Percentiles rank a stretch among this genome's conserved stretches.
Evolutionary conservation across 129 eudicot species (phyloP).

Genomic region (Artemisia tridentata): DNA sequence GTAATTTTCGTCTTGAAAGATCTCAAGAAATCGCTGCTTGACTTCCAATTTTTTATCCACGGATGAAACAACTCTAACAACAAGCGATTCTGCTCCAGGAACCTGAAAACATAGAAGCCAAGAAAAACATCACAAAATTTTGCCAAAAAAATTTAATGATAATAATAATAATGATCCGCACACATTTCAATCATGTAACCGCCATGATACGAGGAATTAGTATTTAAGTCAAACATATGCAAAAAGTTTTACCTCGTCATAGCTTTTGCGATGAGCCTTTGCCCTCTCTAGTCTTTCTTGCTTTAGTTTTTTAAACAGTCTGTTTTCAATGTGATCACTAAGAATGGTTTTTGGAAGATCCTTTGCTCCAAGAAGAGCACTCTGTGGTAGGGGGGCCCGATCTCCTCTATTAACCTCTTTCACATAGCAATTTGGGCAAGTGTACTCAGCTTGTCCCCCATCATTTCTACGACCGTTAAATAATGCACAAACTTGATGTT

Average conservation of each 20-base stretch:
- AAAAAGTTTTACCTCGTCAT: constrained; percentile 62
- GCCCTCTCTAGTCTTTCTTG: constrained; percentile 88
- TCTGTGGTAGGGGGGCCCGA: constrained; percentile 88
- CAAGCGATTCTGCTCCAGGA: constrained; percentile 96
- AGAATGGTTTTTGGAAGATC: constrained; percentile 89
- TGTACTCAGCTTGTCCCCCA: constrained; percentile 95
- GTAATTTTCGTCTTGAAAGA: constrained; percentile 85
- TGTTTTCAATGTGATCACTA: constrained; percentile 85
- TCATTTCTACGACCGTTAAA: constrained; percentile 94
- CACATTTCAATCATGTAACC: background rate
- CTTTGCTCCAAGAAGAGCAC: constrained; percentile 98
- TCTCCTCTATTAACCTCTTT: constrained; percentile 87
- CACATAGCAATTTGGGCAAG: constrained; percentile 95
- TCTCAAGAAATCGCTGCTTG: constrained; percentile 80
- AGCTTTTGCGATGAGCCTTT: constrained; percentile 62
- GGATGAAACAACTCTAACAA: constrained; percentile 91
- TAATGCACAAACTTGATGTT: constrained; percentile 96
- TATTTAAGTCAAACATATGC: background rate
- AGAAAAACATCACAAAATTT: too few species aligned
- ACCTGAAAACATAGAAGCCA: constrained; percentile 43
- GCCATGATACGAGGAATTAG: background rate
- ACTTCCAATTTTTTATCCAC: constrained; percentile 98
- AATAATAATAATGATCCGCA: background rate
- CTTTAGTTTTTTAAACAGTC: constrained; percentile 60
- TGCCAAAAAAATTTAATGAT: background rate